Evolutionary conservation across 176 grass and related monocot species (phyloP).

Genomic region (Thinopyrum elongatum): DNA sequence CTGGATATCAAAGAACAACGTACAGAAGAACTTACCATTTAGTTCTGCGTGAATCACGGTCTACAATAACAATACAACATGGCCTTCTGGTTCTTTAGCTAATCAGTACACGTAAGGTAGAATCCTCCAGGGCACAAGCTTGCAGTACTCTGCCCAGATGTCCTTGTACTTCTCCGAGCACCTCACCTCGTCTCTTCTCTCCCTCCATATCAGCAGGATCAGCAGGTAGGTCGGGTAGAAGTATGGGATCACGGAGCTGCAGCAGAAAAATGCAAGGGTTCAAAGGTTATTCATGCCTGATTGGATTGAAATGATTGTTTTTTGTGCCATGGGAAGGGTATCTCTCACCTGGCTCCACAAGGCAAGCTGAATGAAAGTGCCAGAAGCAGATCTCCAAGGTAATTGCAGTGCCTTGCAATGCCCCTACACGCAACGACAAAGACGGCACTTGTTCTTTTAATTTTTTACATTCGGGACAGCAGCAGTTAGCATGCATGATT

Average conservation of each 20-base stretch:
- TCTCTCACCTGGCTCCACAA: conserved; percentile 74
- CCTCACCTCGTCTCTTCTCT: conserved; percentile 84
- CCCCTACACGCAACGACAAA: conserved; percentile 52
- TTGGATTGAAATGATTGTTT: neutral
- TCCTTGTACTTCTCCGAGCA: conserved; percentile 92
- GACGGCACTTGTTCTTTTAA: neutral
- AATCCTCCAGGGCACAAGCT: conserved; percentile 85
- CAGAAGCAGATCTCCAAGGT: conserved; percentile 81
- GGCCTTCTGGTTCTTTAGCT: neutral
- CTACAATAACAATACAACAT: neutral
- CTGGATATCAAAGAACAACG: neutral
- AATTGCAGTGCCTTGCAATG: conserved; percentile 92
- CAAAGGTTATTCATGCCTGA: neutral
- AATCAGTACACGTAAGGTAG: conserved; percentile 71
- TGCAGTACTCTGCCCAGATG: conserved; percentile 88
- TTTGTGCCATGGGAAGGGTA: neutral
- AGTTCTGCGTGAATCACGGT: neutral
- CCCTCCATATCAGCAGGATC: conserved; percentile 93
- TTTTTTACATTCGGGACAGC: neutral
- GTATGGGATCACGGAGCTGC: conserved; percentile 86
- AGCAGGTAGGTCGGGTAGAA: conserved; percentile 94
- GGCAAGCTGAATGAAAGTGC: conserved; percentile 96
- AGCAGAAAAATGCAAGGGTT: neutral
- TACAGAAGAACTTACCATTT: neutral
- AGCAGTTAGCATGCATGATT: neutral